Conservation (phyloP, 345 rosid genomes). For the Euphorbia pulcherrima region DNA sequence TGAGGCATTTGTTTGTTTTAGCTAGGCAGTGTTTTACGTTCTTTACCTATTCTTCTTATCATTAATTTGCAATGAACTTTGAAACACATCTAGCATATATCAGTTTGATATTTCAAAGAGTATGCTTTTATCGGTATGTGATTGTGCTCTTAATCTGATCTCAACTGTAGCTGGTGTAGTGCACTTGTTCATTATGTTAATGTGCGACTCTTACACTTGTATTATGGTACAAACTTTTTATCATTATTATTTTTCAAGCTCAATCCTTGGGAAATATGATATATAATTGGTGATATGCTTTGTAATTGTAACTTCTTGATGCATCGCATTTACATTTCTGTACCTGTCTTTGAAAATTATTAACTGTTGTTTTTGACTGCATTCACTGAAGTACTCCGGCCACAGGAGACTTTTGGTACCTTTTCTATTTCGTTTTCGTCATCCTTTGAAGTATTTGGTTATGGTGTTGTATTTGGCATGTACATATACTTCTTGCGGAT, state of each 20-base stretch:
- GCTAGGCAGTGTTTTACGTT: too few species aligned
- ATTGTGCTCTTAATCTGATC: neutral
- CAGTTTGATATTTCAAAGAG: neutral
- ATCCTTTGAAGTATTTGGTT: neutral
- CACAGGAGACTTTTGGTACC: neutral
- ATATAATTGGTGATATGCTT: neutral
- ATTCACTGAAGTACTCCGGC: neutral
- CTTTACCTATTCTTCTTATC: neutral
- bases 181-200: neutral
- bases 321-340: neutral
- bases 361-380: neutral
- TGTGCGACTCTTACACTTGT: neutral
- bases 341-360: neutral
- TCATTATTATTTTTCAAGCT: neutral
- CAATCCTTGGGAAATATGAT: neutral
- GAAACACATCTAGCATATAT: neutral
- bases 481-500: neutral
- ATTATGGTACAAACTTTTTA: neutral
- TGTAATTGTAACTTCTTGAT: neutral
- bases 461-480: neutral
- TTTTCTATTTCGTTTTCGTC: neutral
- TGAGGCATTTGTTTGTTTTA: neutral
- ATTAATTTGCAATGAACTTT: neutral
- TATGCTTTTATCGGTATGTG: neutral
- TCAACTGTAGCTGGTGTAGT: neutral